Evolutionary conservation across 2,329 filamentous ascomycete genomes (phyloP).

Genomic region (Paraconiothyrium brasiliense): DNA sequence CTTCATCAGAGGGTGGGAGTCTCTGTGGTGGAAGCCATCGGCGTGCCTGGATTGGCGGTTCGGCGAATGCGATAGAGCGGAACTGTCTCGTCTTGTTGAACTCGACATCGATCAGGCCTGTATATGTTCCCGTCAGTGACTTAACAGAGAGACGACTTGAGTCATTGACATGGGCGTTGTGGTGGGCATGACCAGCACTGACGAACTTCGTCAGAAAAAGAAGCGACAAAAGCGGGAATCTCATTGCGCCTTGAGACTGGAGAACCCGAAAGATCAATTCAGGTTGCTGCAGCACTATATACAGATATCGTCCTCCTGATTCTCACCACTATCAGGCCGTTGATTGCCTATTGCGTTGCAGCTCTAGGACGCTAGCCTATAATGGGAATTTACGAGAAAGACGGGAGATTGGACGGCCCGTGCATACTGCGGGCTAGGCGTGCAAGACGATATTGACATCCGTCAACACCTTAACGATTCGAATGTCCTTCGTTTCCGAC

Average conservation of each 20-base stretch:
- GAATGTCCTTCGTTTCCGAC: too few species aligned
- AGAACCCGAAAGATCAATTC: background rate
- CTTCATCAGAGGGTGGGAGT: conserved; percentile 20
- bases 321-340: background rate
- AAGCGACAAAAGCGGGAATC: background rate
- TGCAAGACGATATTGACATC: background rate
- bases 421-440: background rate
- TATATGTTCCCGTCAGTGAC: conserved; percentile 25
- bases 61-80: conserved; percentile 40
- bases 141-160: conserved; percentile 4
- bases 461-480: too few species aligned
- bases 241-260: background rate
- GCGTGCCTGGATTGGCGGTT: conserved; percentile 35
- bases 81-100: conserved; percentile 44
- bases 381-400: conserved; percentile 2
- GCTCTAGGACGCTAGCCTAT: background rate
- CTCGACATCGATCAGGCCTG: conserved; percentile 34
- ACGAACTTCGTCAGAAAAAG: background rate
- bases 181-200: background rate
- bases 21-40: conserved; percentile 42
- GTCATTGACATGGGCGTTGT: background rate
- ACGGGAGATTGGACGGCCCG: background rate
- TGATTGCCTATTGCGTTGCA: too few species aligned
- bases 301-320: background rate
- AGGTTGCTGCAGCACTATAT: background rate